phyloP scores from a whole-genome alignment of 805 yeast genomes.

The Saturnispora halmiae region DNA sequence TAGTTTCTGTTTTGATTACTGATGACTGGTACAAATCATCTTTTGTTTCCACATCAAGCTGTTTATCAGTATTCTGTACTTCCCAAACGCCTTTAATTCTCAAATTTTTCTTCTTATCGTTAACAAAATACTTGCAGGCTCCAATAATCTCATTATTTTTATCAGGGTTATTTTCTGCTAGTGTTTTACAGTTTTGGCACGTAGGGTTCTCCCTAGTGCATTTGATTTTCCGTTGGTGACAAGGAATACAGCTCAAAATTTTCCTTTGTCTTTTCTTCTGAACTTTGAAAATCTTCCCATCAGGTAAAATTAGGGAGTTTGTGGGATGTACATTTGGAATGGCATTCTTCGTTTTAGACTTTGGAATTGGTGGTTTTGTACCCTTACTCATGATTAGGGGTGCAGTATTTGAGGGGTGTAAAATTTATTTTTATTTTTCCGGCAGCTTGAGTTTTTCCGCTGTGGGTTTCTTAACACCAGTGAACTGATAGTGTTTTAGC shows the following conservation, averaged over 20 bases:
- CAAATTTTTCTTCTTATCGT: conserved; percentile 43
- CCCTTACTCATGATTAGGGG: too few species aligned
- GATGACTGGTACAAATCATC: neutral
- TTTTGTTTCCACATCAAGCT: neutral
- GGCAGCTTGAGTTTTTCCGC: too few species aligned
- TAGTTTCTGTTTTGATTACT: neutral
- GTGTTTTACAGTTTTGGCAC: conserved; percentile 44
- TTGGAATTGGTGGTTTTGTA: neutral
- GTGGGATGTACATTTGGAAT: conserved; percentile 21
- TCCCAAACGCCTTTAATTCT: conserved; percentile 9
- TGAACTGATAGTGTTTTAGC: too few species aligned
- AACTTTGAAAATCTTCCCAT: conserved; percentile 43
- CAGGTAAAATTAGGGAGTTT: conserved; percentile 22
- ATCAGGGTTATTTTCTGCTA: conserved; percentile 17
- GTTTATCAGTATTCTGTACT: neutral
- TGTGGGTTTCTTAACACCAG: too few species aligned
- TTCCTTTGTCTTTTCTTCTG: conserved; percentile 54
- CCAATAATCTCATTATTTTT: conserved; percentile 13
- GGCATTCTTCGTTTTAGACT: conserved; percentile 11
- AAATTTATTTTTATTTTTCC: too few species aligned
- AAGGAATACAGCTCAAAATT: conserved; percentile 50
- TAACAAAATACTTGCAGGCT: conserved; percentile 46
- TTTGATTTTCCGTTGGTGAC: conserved; percentile 59
- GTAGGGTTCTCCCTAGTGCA: conserved; percentile 54
- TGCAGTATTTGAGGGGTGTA: too few species aligned